Evolutionary conservation across 371 early-diverging fungal species (phyloP).

Genomic region (Mortierella sp.): DNA sequence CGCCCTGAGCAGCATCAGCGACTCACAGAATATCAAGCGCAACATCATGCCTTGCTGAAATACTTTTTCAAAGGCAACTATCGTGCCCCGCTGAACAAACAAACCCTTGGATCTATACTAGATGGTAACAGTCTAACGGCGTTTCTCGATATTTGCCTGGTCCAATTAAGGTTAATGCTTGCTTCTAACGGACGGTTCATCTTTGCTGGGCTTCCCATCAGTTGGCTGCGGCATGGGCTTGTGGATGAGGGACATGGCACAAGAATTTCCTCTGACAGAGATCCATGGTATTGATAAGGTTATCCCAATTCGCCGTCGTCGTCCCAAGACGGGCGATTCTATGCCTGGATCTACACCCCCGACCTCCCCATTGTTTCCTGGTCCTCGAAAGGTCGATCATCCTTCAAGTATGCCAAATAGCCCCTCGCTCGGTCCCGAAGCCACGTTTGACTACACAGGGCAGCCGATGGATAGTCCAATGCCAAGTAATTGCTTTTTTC

Average conservation of each 20-base stretch:
- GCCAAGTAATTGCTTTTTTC: conserved; percentile 54
- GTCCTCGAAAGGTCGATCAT: background rate
- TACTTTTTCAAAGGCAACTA: conserved; percentile 47
- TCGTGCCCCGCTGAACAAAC: conserved; percentile 31
- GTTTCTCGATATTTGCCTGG: background rate
- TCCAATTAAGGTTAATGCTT: conserved; percentile 1
- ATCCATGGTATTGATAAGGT: conserved; percentile 56
- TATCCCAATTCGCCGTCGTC: conserved; percentile 39
- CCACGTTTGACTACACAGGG: background rate
- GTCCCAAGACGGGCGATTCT: conserved; percentile 4
- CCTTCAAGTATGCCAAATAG: conserved; percentile 5
- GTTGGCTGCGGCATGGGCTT: conserved; percentile 68
- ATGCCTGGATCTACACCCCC: background rate
- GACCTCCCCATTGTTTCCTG: background rate
- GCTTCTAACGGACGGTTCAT: background rate
- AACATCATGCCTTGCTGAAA: conserved; percentile 43
- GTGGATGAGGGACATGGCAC: conserved; percentile 71
- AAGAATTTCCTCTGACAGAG: conserved; percentile 65
- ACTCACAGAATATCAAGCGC: conserved; percentile 26
- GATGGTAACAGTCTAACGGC: conserved; percentile 24
- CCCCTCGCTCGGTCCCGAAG: background rate
- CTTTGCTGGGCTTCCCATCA: background rate
- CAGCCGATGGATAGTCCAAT: conserved; percentile 23
- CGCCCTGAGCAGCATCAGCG: conserved; percentile 27
- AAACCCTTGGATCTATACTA: conserved; percentile 34